Percentiles rank a stretch among this genome's conserved stretches.
Evolutionary conservation across 2,329 filamentous ascomycete genomes (phyloP).

Genomic region (Beauveria bassiana): DNA sequence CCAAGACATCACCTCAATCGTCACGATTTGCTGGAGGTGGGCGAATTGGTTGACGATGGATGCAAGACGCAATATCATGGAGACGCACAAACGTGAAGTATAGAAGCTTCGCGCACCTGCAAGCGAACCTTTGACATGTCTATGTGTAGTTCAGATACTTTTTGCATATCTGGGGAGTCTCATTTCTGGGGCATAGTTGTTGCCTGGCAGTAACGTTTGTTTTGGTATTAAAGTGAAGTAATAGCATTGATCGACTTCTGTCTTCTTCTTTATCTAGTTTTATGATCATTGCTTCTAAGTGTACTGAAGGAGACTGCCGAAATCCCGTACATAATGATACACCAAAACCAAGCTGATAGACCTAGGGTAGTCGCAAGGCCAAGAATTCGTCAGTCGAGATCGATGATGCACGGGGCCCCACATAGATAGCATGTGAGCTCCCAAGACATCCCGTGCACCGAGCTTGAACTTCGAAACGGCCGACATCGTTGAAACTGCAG

Average conservation of each 20-base stretch:
- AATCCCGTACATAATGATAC: no score
- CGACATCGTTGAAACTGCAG: neutral
- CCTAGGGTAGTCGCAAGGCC: neutral
- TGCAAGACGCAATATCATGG: neutral
- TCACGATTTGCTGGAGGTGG: neutral
- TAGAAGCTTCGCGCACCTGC: neutral
- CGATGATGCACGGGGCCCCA: neutral
- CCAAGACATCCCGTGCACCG: neutral
- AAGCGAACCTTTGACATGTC: neutral
- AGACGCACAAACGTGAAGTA: neutral
- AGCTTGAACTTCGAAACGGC: neutral
- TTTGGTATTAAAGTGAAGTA: no score
- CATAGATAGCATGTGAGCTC: constrained; percentile 4
- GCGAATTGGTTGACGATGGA: neutral
- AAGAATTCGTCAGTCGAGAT: neutral
- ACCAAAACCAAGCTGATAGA: neutral
- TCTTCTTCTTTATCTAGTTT: neutral
- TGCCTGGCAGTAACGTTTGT: no score
- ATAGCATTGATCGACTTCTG: neutral
- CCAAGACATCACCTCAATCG: neutral
- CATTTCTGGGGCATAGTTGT: no score
- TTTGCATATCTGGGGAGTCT: no score
- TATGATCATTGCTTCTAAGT: no score
- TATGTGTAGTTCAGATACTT: neutral
- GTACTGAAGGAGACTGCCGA: no score